A percentile compares a stretch with the other conserved stretches of the same genome.
phyloP scores from a whole-genome alignment of 2,329 filamentous ascomycete genomes.

The Emergomyces africanus region DNA sequence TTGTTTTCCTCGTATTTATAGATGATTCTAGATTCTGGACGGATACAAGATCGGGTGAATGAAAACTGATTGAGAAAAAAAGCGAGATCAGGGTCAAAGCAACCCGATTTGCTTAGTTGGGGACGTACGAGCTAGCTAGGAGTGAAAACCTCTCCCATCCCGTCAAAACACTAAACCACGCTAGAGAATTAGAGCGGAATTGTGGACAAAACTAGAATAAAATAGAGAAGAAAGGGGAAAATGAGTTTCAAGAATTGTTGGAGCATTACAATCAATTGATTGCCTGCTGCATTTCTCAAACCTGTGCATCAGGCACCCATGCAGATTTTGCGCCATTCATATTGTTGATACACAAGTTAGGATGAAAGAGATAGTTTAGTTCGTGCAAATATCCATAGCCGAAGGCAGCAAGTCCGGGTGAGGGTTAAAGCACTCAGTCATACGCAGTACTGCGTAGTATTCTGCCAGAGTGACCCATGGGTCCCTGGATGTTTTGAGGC shows the following conservation, averaged over 20 bases:
- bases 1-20: neutral
- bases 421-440: neutral
- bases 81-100: neutral
- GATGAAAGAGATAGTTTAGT: no score
- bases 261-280: no score
- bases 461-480: no score
- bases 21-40: neutral
- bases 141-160: neutral
- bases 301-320: neutral
- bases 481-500: neutral
- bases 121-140: neutral
- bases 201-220: neutral
- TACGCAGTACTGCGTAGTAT: no score
- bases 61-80: neutral
- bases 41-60: neutral
- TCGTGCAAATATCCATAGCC: neutral
- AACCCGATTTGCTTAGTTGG: neutral
- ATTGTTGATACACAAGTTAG: neutral
- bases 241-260: neutral
- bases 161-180: neutral
- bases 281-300: neutral
- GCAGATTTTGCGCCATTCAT: neutral
- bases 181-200: neutral
- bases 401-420: neutral
- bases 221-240: neutral